phyloP scores from a whole-genome alignment of 176 grass and related monocot species.

The Bonia amplexicaulis region DNA sequence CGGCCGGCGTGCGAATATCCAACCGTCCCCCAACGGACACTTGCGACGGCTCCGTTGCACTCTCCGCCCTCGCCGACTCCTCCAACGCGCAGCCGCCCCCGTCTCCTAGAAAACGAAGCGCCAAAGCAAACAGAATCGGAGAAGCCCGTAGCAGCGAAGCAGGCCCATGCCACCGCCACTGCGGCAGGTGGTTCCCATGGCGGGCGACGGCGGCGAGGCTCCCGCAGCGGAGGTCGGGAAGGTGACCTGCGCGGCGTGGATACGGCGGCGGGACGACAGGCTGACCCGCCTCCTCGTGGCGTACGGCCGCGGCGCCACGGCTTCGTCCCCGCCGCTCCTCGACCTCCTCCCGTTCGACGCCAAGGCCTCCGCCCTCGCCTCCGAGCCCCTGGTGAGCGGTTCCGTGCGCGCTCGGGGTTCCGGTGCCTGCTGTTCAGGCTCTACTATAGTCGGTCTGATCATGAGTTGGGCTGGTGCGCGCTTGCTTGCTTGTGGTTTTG shows the following conservation, averaged over 20 bases:
- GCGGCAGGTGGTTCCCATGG: background rate
- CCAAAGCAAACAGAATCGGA: background rate
- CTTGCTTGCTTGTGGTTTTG: background rate
- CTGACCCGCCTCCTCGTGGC: slow-evolving; percentile 36
- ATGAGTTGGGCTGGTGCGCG: background rate
- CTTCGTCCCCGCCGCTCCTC: slow-evolving; percentile 43
- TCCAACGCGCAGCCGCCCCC: background rate
- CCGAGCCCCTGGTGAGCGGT: slow-evolving; percentile 51
- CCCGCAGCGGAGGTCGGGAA: slow-evolving; percentile 15
- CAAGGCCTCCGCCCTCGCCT: slow-evolving; percentile 46
- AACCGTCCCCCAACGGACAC: background rate
- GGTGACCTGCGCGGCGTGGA: slow-evolving; percentile 66
- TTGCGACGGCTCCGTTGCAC: background rate
- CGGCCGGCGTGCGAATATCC: slow-evolving; percentile 25
- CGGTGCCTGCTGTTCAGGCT: background rate
- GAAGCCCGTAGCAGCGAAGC: background rate
- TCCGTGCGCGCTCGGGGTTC: background rate
- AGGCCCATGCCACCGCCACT: background rate
- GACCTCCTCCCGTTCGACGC: slow-evolving; percentile 74
- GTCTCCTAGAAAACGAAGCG: background rate
- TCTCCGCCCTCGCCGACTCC: slow-evolving; percentile 5
- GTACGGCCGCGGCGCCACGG: slow-evolving; percentile 36
- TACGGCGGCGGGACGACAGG: slow-evolving; percentile 38
- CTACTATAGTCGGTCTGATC: background rate
- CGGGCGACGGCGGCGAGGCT: background rate